These are phyloP conservation scores for Penicillium sp. DNA, from an alignment of 2,329 filamentous ascomycete genomes.

Conservation along the genomic window DNA sequence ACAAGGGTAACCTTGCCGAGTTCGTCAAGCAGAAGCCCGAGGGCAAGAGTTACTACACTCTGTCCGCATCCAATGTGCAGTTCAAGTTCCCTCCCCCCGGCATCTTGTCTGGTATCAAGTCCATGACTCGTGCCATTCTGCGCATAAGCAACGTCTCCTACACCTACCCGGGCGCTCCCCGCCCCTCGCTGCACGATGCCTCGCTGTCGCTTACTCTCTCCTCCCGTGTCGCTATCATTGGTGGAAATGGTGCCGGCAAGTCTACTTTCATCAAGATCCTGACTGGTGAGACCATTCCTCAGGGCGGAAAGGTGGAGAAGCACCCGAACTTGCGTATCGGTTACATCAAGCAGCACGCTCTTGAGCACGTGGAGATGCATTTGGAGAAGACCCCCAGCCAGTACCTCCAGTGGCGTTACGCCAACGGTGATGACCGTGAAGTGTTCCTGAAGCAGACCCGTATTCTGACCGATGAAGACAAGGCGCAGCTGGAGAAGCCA, in stretches of 20 bases:
- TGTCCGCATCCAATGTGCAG: conserved; percentile 76
- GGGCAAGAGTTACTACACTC: conserved; percentile 95
- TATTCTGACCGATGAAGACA: conserved; percentile 73
- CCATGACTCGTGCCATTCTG: conserved; percentile 82
- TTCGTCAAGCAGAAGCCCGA: conserved; percentile 89
- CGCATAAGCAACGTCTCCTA: conserved; percentile 87
- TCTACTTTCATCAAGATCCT: conserved; percentile 96
- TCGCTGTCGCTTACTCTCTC: conserved; percentile 82
- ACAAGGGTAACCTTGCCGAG: conserved; percentile 44
- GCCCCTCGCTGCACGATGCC: conserved; percentile 78
- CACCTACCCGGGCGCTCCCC: conserved; percentile 81
- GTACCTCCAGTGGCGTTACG: conserved; percentile 97
- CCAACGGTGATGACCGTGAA: conserved; percentile 91
- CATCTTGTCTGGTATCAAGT: conserved; percentile 91
- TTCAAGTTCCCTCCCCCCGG: conserved; percentile 98
- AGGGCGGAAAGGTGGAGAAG: conserved; percentile 82
- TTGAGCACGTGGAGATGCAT: conserved; percentile 99
- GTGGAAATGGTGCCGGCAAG: conserved; percentile 94
- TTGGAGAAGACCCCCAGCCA: conserved; percentile 98
- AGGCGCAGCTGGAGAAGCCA: conserved; percentile 80
- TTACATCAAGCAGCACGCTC: conserved; percentile 98
- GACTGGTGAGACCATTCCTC: conserved; percentile 82
- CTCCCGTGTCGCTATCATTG: conserved; percentile 90
- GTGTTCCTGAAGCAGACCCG: conserved; percentile 97
- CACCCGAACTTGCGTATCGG: conserved; percentile 97